Percentiles rank a stretch among this genome's conserved stretches.
phyloP scores from a whole-genome alignment of 2,329 filamentous ascomycete species.

The Biscogniauxia sp. region DNA sequence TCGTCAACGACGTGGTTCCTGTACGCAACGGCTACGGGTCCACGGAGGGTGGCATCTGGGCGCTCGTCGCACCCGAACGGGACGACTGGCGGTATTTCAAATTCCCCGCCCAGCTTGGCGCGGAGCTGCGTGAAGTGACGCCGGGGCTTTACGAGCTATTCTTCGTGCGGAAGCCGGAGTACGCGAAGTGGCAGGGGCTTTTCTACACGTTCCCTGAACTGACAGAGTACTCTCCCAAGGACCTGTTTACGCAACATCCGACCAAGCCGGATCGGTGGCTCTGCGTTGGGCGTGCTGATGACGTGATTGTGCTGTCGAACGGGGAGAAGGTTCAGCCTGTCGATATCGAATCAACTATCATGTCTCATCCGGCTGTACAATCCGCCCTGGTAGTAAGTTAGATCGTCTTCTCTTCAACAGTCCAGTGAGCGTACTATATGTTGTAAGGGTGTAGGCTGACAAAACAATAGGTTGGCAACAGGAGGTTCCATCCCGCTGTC shows the following conservation, averaged over 20 bases:
- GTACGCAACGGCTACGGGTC: conserved; percentile 24
- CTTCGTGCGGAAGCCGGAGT: conserved; percentile 22
- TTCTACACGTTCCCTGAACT: conserved; percentile 25
- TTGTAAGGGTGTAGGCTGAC: not conserved
- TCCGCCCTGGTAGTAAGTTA: conserved; percentile 20
- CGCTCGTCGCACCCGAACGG: conserved; percentile 21
- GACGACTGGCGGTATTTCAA: conserved; percentile 25
- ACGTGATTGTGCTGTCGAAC: conserved; percentile 24
- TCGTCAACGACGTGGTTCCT: conserved; percentile 21
- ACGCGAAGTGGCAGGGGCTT: conserved; percentile 23
- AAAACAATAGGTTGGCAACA: conserved; percentile 8
- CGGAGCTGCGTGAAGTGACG: conserved; percentile 20
- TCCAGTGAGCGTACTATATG: not conserved
- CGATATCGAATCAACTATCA: conserved; percentile 20
- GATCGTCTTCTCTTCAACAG: not conserved
- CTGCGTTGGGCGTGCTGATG: conserved; percentile 22
- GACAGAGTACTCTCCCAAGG: conserved; percentile 22
- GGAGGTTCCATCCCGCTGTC: conserved; percentile 22
- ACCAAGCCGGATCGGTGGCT: conserved; percentile 22
- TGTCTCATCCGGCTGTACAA: conserved; percentile 19
- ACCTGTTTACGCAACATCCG: conserved; percentile 21
- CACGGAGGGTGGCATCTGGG: conserved; percentile 25
- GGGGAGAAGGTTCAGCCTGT: conserved; percentile 25
- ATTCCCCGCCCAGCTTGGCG: conserved; percentile 21
- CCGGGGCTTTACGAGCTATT: conserved; percentile 22